Percentiles rank a stretch among this genome's conserved stretches.
These are phyloP conservation scores for Fagus crenata DNA, from an alignment of 306 rosid genomes.

Conservation along the genomic window DNA sequence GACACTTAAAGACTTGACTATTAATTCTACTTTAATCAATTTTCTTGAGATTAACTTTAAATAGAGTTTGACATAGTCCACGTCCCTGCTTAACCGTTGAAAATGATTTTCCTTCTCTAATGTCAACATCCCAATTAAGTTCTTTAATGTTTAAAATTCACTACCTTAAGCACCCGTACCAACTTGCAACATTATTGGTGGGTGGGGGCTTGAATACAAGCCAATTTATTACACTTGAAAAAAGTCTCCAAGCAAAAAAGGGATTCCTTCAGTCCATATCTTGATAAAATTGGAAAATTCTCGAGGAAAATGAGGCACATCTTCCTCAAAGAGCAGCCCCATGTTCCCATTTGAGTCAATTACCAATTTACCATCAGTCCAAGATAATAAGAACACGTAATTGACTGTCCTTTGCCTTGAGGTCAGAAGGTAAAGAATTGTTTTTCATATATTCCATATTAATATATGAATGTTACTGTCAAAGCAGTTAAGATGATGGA, in stretches of 20 bases:
- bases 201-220: slow-evolving; percentile 4
- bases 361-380: not conserved
- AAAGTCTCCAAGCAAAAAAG: not conserved
- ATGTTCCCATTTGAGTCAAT: not conserved
- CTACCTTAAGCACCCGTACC: not conserved
- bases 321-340: not conserved
- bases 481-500: not conserved
- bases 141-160: not conserved
- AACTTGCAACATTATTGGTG: not conserved
- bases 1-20: not conserved
- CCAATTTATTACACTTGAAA: not conserved
- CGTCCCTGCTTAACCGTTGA: not conserved
- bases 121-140: slow-evolving; percentile 6
- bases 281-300: not conserved
- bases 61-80: not conserved
- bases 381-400: not conserved
- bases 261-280: not conserved
- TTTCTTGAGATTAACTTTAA: not conserved
- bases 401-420: not conserved
- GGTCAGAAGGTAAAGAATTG: not conserved
- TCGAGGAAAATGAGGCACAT: not conserved
- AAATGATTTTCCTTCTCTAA: not conserved
- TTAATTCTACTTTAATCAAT: not conserved
- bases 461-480: not conserved
- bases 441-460: not conserved